phyloP scores from a whole-genome alignment of 2,329 filamentous ascomycete genomes.

The Fonsecaea multimorphosa region DNA sequence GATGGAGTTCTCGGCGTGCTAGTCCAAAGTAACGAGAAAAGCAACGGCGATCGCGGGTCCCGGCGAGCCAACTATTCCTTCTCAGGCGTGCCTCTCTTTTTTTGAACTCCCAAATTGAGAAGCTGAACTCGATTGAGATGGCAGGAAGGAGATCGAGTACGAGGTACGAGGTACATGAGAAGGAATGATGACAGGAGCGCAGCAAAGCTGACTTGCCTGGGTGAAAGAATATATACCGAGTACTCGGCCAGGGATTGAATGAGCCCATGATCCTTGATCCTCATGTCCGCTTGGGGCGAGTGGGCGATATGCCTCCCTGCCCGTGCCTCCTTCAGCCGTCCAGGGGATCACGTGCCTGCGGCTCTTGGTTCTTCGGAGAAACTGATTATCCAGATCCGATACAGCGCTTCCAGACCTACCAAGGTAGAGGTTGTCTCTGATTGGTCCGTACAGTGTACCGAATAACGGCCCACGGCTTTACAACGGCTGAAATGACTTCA shows the following conservation, averaged over 20 bases:
- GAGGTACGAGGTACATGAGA: background rate
- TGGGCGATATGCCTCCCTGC: too few species aligned
- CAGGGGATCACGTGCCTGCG: background rate
- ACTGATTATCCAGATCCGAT: background rate
- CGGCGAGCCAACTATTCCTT: background rate
- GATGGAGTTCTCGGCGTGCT: slow-evolving; percentile 14
- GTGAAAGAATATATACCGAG: background rate
- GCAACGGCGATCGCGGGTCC: slow-evolving; percentile 1
- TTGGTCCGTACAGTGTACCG: background rate
- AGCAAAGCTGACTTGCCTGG: background rate
- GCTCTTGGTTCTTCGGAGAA: background rate
- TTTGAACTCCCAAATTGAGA: background rate
- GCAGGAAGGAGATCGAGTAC: background rate
- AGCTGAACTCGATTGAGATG: background rate
- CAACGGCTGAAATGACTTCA: slow-evolving; percentile 4
- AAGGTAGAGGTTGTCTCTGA: background rate
- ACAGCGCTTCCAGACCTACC: background rate
- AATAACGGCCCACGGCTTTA: background rate
- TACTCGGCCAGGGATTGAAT: background rate
- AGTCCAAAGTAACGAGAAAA: slow-evolving; percentile 7
- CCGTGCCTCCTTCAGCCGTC: background rate
- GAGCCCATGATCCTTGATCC: background rate
- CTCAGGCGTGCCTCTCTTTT: slow-evolving; percentile 13
- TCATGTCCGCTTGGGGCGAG: too few species aligned
- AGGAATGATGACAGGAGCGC: background rate